phyloP scores from a whole-genome alignment of 176 grass and related monocot species.

The Oryza punctata region DNA sequence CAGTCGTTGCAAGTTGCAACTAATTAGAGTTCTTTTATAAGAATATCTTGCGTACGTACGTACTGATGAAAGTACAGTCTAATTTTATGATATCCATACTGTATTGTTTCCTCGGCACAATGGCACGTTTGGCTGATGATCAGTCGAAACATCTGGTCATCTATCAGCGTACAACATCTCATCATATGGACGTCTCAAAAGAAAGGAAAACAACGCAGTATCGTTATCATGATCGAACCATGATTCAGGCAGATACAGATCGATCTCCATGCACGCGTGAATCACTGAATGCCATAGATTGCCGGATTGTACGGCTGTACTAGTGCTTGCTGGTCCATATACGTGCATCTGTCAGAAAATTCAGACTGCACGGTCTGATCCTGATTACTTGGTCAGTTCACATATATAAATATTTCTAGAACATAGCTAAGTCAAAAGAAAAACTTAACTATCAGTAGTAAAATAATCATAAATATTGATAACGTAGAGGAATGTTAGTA shows the following conservation, averaged over 20 bases:
- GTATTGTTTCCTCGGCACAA: constrained; percentile 6
- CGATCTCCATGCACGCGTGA: background rate
- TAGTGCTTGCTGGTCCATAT: background rate
- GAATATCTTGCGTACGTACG: too few relatives aligned
- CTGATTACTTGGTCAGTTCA: background rate
- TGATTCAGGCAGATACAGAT: constrained; percentile 19
- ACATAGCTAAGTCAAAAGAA: too few relatives aligned
- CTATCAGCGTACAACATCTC: background rate
- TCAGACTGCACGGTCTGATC: background rate
- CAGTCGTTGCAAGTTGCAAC: background rate
- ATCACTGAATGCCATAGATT: background rate
- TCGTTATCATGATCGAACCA: constrained; percentile 20
- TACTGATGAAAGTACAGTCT: background rate
- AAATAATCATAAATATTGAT: too few relatives aligned
- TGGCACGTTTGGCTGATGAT: background rate
- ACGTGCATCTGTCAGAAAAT: too few relatives aligned
- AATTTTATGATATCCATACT: background rate
- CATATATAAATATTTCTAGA: too few relatives aligned
- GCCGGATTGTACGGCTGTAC: background rate
- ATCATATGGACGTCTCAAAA: background rate
- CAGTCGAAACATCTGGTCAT: constrained; percentile 10
- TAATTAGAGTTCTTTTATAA: background rate
- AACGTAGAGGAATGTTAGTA: too few relatives aligned
- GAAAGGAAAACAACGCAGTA: background rate
- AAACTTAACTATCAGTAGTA: too few relatives aligned